Evolutionary conservation across 495 filamentous ascomycete species (phyloP).

Genomic region (Schizothecium vesticola): DNA sequence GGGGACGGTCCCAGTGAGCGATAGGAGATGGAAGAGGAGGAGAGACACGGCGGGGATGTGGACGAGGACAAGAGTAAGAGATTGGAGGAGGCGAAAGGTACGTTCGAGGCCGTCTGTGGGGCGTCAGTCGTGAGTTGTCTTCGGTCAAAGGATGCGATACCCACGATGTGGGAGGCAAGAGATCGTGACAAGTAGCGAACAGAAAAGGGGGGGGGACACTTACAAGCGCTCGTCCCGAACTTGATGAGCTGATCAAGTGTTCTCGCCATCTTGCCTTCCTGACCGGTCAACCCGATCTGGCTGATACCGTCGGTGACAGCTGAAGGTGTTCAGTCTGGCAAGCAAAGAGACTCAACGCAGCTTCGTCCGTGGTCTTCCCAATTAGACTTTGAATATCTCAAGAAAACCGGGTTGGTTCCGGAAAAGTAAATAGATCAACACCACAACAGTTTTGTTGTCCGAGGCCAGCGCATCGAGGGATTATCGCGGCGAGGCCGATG

Average conservation of each 20-base stretch:
- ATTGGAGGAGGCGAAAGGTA: slow-evolving; percentile 56
- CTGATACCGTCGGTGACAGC: not conserved
- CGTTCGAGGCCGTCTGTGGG: slow-evolving; percentile 54
- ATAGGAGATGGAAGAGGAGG: slow-evolving; percentile 1
- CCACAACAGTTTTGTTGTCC: not conserved
- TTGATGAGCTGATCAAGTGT: slow-evolving; percentile 34
- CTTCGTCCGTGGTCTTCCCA: not conserved
- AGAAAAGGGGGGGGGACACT: not conserved
- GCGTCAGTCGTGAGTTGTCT: slow-evolving; percentile 9
- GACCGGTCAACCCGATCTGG: not conserved
- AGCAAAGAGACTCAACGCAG: not conserved
- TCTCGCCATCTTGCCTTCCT: not conserved
- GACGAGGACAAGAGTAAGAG: slow-evolving; percentile 31
- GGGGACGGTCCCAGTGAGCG: slow-evolving; percentile 3
- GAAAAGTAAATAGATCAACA: not conserved
- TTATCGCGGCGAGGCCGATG: not conserved
- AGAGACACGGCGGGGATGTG: not conserved
- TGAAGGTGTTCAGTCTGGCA: not conserved
- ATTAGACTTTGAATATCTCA: not conserved
- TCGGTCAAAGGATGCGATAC: too few relatives aligned
- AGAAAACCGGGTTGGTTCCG: not conserved
- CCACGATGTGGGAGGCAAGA: too few relatives aligned
- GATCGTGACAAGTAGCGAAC: too few relatives aligned
- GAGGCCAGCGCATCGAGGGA: not conserved
- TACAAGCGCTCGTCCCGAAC: slow-evolving; percentile 43